These are phyloP conservation scores for Alternaria panax DNA, from an alignment of 2,329 filamentous ascomycete genomes.

Conservation along the genomic window DNA sequence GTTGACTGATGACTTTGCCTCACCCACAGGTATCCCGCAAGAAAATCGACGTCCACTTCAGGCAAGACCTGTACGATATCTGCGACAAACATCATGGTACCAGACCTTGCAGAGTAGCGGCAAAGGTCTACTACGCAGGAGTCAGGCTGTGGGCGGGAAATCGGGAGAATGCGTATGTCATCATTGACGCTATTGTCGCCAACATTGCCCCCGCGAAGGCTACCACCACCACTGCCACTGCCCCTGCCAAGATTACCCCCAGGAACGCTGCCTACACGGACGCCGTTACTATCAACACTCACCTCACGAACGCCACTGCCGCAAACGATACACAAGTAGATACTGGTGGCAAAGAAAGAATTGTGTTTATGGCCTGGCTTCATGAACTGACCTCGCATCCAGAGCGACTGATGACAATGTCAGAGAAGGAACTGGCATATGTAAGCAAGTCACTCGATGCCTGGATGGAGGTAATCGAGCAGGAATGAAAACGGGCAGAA, in stretches of 20 bases:
- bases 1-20: not conserved
- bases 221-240: not conserved
- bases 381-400: not conserved
- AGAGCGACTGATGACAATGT: not conserved
- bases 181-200: not conserved
- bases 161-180: too few relatives aligned
- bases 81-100: not conserved
- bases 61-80: not conserved
- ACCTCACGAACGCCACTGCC: not conserved
- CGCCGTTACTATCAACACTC: not conserved
- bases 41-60: slow-evolving; percentile 3
- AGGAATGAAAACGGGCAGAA: not conserved
- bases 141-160: not conserved
- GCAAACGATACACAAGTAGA: not conserved
- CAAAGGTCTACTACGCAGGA: not conserved
- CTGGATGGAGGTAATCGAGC: not conserved
- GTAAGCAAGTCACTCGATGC: not conserved
- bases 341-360: not conserved
- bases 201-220: not conserved
- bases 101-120: not conserved
- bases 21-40: not conserved
- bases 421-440: not conserved
- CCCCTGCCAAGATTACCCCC: not conserved
- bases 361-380: not conserved
- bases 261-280: not conserved